phyloP scores from a whole-genome alignment of 2,329 filamentous ascomycete genomes.

The Ustilaginoidea virens region DNA sequence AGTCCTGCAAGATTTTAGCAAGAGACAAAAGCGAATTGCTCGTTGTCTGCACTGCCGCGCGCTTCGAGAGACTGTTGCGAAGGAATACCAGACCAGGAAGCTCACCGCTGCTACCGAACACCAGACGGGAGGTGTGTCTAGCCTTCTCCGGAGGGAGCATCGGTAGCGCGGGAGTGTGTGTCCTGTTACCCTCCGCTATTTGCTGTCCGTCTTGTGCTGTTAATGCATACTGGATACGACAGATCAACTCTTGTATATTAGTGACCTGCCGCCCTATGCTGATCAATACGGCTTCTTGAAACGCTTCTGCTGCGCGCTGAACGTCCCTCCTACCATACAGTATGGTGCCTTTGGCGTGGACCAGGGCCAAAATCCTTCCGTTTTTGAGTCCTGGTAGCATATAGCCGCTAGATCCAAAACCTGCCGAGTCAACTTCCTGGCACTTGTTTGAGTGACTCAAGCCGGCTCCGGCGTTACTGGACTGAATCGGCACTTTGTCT shows the following conservation, averaged over 20 bases:
- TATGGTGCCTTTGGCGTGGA: constrained; percentile 98
- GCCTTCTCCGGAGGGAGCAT: constrained; percentile 74
- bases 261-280: constrained; percentile 57
- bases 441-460: no score
- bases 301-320: constrained; percentile 64
- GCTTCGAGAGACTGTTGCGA: constrained; percentile 53
- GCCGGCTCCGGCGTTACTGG: no score
- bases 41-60: constrained; percentile 77
- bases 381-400: constrained; percentile 75
- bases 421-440: constrained; percentile 5
- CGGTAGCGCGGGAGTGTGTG: constrained; percentile 33
- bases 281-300: constrained; percentile 88
- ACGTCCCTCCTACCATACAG: constrained; percentile 81
- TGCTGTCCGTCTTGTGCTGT: constrained; percentile 16
- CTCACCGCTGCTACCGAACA: constrained; percentile 62
- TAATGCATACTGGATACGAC: constrained; percentile 58
- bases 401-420: constrained; percentile 45
- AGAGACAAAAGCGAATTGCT: constrained; percentile 90
- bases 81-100: constrained; percentile 68
- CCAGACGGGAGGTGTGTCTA: constrained; percentile 63
- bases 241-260: constrained; percentile 66
- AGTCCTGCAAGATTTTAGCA: constrained; percentile 95
- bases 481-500: no score
- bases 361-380: constrained; percentile 78
- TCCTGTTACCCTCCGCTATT: constrained; percentile 5